Conservation (phyloP, 148 eudicot genomes). For the Vaccinium myrtillus region DNA sequence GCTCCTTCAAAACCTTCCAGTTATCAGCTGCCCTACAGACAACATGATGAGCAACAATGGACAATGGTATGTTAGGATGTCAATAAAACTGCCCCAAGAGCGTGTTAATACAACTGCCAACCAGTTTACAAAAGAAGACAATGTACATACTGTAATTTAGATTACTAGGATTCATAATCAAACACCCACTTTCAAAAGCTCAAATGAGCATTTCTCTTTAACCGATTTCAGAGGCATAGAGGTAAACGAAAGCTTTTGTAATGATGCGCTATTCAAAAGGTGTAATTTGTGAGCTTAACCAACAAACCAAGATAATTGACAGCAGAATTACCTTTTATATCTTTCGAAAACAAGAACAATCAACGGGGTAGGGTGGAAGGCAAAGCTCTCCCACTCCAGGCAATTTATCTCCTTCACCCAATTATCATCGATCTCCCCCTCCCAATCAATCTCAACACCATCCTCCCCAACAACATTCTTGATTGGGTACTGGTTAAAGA, state of each 20-base stretch:
- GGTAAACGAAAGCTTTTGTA: background rate
- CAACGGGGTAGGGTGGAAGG: constrained; percentile 94
- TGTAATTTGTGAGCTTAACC: background rate
- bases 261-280: too few relatives aligned
- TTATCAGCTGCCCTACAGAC: constrained; percentile 40
- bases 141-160: background rate
- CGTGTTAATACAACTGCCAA: background rate
- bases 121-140: background rate
- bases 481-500: constrained; percentile 57
- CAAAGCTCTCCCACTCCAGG: constrained; percentile 95
- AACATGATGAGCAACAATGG: background rate
- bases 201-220: background rate
- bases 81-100: background rate
- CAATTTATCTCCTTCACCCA: constrained; percentile 92
- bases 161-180: background rate
- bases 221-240: background rate
- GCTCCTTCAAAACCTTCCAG: constrained; percentile 88
- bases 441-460: constrained; percentile 91
- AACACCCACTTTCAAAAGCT: background rate
- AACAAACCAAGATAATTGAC: background rate
- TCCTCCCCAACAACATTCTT: constrained; percentile 82
- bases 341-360: constrained; percentile 93
- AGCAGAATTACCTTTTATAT: constrained; percentile 65
- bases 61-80: background rate
- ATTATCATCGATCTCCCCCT: constrained; percentile 82